These are phyloP conservation scores for Entrophospora sp. DNA, from an alignment of 192 early-diverging fungal species.

Conservation along the genomic window DNA sequence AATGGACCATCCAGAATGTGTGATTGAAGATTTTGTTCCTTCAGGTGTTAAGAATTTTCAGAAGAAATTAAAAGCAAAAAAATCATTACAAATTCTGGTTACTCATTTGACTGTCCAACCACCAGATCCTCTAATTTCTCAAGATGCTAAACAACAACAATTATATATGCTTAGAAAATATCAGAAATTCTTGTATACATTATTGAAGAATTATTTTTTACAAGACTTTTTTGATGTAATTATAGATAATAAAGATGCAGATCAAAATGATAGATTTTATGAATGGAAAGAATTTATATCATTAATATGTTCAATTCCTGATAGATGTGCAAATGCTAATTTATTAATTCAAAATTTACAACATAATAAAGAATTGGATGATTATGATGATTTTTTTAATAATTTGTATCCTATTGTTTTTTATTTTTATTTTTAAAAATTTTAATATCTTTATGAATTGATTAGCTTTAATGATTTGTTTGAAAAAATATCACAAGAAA, in stretches of 20 bases:
- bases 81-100: background rate
- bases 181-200: background rate
- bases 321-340: background rate
- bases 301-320: background rate
- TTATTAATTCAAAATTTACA: background rate
- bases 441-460: background rate
- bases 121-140: background rate
- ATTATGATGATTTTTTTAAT: background rate
- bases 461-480: background rate
- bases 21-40: background rate
- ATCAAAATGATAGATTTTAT: background rate
- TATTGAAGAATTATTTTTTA: background rate
- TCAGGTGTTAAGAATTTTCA: background rate
- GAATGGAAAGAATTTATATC: constrained; percentile 4
- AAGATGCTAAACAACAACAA: background rate
- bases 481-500: background rate
- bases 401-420: background rate
- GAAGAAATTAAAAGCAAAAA: background rate
- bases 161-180: background rate
- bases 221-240: background rate
- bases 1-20: too few species aligned
- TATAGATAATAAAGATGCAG: background rate
- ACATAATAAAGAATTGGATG: background rate
- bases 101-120: background rate
- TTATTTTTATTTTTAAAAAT: background rate